Evolutionary conservation across 169 alveolate genomes (phyloP), one percentile per base, ranked within the genome.

Genomic region (Eimeria sp.): DNA sequence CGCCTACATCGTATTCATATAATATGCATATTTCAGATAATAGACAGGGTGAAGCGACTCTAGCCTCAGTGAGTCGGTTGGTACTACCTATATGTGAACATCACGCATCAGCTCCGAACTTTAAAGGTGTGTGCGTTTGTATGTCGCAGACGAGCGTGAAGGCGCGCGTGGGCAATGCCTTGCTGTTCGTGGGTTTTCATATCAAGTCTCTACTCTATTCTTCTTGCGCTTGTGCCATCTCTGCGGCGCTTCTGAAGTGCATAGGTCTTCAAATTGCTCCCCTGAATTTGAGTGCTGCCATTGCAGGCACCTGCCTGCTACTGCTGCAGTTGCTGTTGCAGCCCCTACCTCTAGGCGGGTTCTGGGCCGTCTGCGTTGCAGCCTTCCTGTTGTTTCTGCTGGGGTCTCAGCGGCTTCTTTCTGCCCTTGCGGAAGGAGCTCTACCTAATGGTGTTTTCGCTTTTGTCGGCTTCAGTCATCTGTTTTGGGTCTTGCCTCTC

Each of bases 351-450:
- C 54, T 87, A 37, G 93, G 93, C 30, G 62, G 80, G 33, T 37
- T 52, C 46, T 87, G 93, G 93, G 82, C 93, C 54, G 64, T 87
- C 60, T 87, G 93, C 66, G 93, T 37, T 40, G 68, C 93, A 62
- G 49, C 33, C 66, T 71, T 87, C 49, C 80, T 87, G 83, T 9
- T 87, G n/a, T 87, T 87, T 64, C 56, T 64, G n/a, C 46, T 43
- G 33, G 93, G 93, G 27, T 37, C 93, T 30, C 83, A 87, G 82
- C 60, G 43, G 54, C 68, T 87, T 43, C n/a, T 87, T 33, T 33
- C 83, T 64, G 78, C 93, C 33, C 93, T 87, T 46, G 78, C 93
- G 37, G 82, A 33, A 30, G 93, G 80, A 33, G 20, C 83, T 25
- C 49, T 87, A 52, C 93, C 93, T 0, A 46, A 33, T 10, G 82